Conservation (phyloP, 495 filamentous ascomycete genomes). For the Xylaria palmicola region DNA sequence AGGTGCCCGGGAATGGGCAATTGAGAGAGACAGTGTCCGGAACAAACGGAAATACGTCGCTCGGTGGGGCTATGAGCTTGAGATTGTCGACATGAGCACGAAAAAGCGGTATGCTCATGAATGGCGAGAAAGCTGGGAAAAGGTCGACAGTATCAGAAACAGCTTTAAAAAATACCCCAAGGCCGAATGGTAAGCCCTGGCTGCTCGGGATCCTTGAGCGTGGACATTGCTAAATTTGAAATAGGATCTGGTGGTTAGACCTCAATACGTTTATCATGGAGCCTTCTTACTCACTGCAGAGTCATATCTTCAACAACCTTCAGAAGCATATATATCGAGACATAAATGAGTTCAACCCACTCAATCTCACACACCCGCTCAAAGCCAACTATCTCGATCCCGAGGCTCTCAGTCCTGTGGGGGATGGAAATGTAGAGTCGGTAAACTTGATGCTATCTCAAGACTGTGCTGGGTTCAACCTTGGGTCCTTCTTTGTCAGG, state of each 20-base stretch:
- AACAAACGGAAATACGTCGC: constrained; percentile 89
- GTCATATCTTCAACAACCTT: constrained; percentile 84
- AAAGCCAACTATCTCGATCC: constrained; percentile 71
- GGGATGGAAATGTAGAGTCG: constrained; percentile 69
- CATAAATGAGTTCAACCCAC: constrained; percentile 92
- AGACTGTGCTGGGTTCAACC: constrained; percentile 94
- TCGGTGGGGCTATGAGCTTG: constrained; percentile 92
- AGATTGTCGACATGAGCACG: constrained; percentile 96
- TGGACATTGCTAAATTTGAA: constrained; percentile 28
- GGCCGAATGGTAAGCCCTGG: constrained; percentile 79
- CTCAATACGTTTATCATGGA: constrained; percentile 99
- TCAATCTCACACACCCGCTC: constrained; percentile 87
- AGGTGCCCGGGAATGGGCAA: constrained; percentile 94
- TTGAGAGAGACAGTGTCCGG: constrained; percentile 90
- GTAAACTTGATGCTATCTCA: constrained; percentile 89
- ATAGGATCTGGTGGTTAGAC: constrained; percentile 99
- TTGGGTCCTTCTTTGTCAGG: constrained; percentile 91
- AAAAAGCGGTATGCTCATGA: constrained; percentile 99
- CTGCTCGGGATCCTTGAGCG: neutral
- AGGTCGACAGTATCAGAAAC: constrained; percentile 91
- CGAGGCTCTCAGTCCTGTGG: constrained; percentile 64
- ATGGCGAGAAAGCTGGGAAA: constrained; percentile 99
- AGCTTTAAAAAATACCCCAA: constrained; percentile 90
- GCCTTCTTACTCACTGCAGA: constrained; percentile 82
- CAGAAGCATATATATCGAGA: constrained; percentile 81